Conservation (phyloP, 495 filamentous ascomycete genomes). For the Trichoderma erinaceum region DNA sequence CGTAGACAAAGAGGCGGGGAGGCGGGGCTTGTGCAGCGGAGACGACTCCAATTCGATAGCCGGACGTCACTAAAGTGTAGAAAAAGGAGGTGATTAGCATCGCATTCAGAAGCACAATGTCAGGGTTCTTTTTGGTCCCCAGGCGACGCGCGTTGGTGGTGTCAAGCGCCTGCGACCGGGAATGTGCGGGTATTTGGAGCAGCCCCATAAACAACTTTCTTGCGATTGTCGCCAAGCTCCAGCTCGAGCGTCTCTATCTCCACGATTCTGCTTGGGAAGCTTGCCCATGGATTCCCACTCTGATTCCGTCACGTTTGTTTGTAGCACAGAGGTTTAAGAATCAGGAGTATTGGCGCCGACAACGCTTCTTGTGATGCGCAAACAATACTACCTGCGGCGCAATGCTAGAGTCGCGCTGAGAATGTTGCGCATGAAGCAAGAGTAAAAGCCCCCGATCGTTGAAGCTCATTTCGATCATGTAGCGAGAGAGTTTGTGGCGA, state of each 20-base stretch:
- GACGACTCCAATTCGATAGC: slow-evolving; percentile 16
- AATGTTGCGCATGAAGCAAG: no score
- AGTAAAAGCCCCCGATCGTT: no score
- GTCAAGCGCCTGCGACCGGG: neutral
- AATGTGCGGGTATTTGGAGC: neutral
- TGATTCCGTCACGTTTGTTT: neutral
- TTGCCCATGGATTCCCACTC: neutral
- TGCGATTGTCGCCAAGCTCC: neutral
- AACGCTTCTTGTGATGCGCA: no score
- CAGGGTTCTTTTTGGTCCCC: neutral
- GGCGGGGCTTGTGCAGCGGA: slow-evolving; percentile 23
- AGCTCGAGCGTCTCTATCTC: neutral
- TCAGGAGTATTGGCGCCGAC: no score
- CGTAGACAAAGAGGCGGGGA: slow-evolving; percentile 21
- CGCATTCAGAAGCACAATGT: slow-evolving; percentile 7
- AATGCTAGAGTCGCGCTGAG: no score
- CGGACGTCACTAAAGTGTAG: neutral
- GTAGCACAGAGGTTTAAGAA: neutral
- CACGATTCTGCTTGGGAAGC: neutral
- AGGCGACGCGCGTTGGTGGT: slow-evolving; percentile 1
- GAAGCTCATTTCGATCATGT: no score
- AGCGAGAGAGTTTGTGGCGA: no score
- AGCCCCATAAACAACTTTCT: neutral
- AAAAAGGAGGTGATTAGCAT: slow-evolving; percentile 5
- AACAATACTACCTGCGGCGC: no score